These are phyloP conservation scores for Nepenthes alata DNA, from an alignment of 179 eudicot genomes.

Conservation along the genomic window DNA sequence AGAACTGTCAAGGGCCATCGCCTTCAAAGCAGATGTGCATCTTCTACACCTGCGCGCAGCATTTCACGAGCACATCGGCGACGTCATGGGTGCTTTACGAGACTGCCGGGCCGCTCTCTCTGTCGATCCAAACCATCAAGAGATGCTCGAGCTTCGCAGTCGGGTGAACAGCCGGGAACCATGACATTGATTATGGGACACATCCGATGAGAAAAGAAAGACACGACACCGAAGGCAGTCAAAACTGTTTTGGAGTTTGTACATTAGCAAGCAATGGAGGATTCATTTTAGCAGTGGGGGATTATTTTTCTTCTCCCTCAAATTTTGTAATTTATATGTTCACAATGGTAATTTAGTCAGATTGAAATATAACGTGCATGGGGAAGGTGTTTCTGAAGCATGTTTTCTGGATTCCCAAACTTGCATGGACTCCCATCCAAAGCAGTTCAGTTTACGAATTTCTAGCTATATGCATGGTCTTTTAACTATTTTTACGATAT, in stretches of 20 bases:
- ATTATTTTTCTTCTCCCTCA: conserved; percentile 15
- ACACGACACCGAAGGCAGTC: no score
- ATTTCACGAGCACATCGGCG: conserved; percentile 85
- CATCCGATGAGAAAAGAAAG: no score
- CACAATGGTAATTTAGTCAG: conserved; percentile 13
- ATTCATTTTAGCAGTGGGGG: conserved; percentile 13
- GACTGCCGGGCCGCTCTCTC: conserved; percentile 95
- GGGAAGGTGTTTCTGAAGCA: no score
- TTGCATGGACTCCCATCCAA: no score
- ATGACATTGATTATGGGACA: conserved; percentile 11
- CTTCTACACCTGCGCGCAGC: conserved; percentile 87
- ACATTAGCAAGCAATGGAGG: no score
- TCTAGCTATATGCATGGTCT: no score
- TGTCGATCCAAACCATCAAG: conserved; percentile 90
- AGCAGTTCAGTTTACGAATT: no score
- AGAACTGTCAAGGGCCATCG: conserved; percentile 76
- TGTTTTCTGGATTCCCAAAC: no score
- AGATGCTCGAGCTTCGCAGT: conserved; percentile 91
- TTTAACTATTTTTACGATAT: no score
- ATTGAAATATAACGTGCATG: background rate
- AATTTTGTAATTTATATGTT: conserved; percentile 18
- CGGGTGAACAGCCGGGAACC: conserved; percentile 89
- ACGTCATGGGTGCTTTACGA: conserved; percentile 69
- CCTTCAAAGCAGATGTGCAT: conserved; percentile 87
- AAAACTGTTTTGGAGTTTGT: no score